phyloP scores from a whole-genome alignment of 225 moss, liverwort and hornwort species.

The Bryum argenteum region DNA sequence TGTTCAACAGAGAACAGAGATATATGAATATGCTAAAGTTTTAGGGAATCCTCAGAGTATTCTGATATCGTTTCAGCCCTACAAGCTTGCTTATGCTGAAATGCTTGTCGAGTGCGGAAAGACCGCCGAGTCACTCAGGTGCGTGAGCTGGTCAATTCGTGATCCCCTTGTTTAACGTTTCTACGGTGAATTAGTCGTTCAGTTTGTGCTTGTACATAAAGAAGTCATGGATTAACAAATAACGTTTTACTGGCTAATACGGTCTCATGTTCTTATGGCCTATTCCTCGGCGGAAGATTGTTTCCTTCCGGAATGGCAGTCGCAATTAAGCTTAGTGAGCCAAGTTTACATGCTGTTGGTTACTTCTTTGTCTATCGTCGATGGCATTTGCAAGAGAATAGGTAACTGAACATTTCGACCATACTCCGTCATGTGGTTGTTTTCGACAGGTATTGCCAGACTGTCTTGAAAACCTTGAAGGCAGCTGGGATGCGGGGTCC shows the following conservation, averaged over 20 bases:
- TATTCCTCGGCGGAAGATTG: neutral
- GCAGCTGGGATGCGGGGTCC: constrained; percentile 75
- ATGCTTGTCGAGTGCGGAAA: constrained; percentile 96
- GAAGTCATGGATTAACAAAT: neutral
- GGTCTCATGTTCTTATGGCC: neutral
- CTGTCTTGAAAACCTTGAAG: constrained; percentile 84
- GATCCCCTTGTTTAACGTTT: neutral
- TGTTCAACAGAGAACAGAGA: constrained; percentile 38
- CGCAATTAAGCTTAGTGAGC: neutral
- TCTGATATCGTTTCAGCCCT: constrained; percentile 80
- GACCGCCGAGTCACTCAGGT: constrained; percentile 79
- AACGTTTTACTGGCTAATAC: constrained; percentile 1
- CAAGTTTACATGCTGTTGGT: neutral
- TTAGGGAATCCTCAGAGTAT: constrained; percentile 66
- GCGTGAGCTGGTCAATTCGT: constrained; percentile 22
- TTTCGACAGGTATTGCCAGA: constrained; percentile 76
- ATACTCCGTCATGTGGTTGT: constrained; percentile 27
- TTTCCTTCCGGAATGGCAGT: neutral
- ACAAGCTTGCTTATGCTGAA: constrained; percentile 88
- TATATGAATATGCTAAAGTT: constrained; percentile 30
- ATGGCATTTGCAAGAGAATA: neutral
- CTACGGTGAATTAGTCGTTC: neutral
- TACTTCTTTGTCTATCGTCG: neutral
- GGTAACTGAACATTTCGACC: neutral
- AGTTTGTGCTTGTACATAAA: neutral